A percentile compares a stretch with the other conserved stretches of the same genome.
phyloP scores from a whole-genome alignment of 1,284 basidiomycete species.

The Trichosporon coremiiforme region DNA sequence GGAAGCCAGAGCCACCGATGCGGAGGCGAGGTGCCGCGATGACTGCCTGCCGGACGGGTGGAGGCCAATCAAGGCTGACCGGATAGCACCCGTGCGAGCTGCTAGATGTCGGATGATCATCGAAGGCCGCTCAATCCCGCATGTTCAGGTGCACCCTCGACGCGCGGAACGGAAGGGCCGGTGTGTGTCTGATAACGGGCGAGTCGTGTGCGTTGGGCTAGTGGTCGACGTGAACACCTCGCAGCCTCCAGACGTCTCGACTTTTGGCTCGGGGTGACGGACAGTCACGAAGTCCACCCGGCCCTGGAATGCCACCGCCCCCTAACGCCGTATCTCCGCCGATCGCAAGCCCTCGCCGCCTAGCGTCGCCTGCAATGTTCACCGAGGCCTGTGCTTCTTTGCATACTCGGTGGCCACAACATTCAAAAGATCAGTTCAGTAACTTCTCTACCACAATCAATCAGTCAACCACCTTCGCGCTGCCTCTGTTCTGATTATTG shows the following conservation, averaged over 20 bases:
- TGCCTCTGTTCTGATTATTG: conserved; percentile 15
- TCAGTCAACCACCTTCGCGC: neutral
- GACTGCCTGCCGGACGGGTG: conserved; percentile 3
- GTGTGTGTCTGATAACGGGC: neutral
- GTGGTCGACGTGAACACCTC: neutral
- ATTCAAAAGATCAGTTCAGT: neutral
- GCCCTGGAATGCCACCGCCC: conserved; percentile 4
- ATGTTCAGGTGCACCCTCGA: conserved; percentile 5
- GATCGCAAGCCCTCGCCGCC: neutral
- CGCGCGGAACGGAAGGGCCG: conserved; percentile 1
- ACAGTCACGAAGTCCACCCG: conserved; percentile 16
- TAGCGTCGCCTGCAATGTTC: conserved; percentile 1
- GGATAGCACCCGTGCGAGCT: conserved; percentile 12
- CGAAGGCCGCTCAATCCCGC: conserved; percentile 20
- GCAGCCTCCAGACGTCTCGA: neutral
- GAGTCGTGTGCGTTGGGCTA: neutral
- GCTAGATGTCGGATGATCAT: conserved; percentile 15
- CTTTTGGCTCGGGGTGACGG: conserved; percentile 17
- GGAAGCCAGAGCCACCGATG: neutral
- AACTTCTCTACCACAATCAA: neutral
- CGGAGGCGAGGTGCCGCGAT: conserved; percentile 7
- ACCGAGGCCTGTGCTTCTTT: neutral
- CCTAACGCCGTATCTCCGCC: conserved; percentile 15
- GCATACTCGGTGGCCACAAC: neutral
- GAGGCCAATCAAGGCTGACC: neutral